Conservation (phyloP, 73 alveolate genomes). For the Blepharisma japonicum region DNA sequence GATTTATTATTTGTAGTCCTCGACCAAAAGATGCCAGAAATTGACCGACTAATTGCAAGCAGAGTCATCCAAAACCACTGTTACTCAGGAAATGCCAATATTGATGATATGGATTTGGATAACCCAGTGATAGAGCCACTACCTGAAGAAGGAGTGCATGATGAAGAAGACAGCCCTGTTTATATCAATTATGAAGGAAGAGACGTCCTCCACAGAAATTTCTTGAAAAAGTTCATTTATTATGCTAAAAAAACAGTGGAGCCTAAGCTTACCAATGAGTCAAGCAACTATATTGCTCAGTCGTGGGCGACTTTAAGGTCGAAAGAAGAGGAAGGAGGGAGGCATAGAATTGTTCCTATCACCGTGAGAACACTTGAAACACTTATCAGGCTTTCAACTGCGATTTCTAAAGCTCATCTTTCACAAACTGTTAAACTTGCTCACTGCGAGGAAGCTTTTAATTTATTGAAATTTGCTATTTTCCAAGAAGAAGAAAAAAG, state of each 20-base stretch:
- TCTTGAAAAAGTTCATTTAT: constrained; percentile 84
- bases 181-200: constrained; percentile 32
- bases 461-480: constrained; percentile 48
- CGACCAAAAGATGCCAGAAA: constrained; percentile 87
- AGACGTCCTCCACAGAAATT: constrained; percentile 71
- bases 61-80: constrained; percentile 95
- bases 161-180: constrained; percentile 63
- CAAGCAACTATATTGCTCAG: constrained; percentile 78
- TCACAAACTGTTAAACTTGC: constrained; percentile 58
- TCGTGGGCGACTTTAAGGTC: constrained; percentile 80
- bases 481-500: constrained; percentile 29
- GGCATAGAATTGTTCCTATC: constrained; percentile 75
- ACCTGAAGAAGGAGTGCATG: constrained; percentile 51
- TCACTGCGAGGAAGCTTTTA: constrained; percentile 79
- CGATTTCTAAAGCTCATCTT: constrained; percentile 91
- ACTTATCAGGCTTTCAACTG: constrained; percentile 91
- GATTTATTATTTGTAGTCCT: constrained; percentile 94
- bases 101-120: constrained; percentile 34
- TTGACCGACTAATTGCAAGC: constrained; percentile 87
- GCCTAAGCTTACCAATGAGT: constrained; percentile 72
- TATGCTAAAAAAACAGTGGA: constrained; percentile 79
- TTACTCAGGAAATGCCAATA: constrained; percentile 42
- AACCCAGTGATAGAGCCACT: constrained; percentile 29
- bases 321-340: constrained; percentile 65
- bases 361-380: constrained; percentile 97